Conservation (phyloP, 345 rosid species). For the Brassica rapa region DNA sequence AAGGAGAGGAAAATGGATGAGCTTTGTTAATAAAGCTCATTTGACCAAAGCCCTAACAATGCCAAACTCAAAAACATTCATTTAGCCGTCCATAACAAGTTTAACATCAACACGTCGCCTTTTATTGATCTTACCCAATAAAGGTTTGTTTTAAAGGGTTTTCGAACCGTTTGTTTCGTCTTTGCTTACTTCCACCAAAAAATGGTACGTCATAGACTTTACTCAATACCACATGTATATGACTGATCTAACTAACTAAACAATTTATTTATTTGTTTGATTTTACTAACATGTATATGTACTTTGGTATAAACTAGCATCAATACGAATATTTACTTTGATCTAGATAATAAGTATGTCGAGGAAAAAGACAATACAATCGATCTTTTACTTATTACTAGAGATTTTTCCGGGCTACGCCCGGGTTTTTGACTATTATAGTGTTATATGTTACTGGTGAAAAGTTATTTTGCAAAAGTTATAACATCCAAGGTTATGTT, state of each 20-base stretch:
- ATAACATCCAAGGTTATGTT: too few species aligned
- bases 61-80: conserved; percentile 26
- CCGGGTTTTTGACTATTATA: too few species aligned
- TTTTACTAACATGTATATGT: not conserved
- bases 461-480: too few species aligned
- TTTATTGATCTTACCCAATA: conserved; percentile 23
- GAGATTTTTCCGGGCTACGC: too few species aligned
- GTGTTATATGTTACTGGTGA: too few species aligned
- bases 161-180: not conserved
- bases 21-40: not conserved
- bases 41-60: conserved; percentile 25
- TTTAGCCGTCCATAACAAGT: conserved; percentile 27
- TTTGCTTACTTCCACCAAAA: conserved; percentile 1
- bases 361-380: not conserved
- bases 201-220: not conserved
- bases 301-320: not conserved
- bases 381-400: not conserved
- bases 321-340: not conserved
- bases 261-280: not conserved
- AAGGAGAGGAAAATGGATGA: not conserved
- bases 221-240: not conserved
- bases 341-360: not conserved
- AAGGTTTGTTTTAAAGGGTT: conserved; percentile 13
- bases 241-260: not conserved
- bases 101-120: conserved; percentile 32